Base-by-base conservation (phyloP, 1,139 yeast species). In the Yamadazyma mexicana region DNA sequence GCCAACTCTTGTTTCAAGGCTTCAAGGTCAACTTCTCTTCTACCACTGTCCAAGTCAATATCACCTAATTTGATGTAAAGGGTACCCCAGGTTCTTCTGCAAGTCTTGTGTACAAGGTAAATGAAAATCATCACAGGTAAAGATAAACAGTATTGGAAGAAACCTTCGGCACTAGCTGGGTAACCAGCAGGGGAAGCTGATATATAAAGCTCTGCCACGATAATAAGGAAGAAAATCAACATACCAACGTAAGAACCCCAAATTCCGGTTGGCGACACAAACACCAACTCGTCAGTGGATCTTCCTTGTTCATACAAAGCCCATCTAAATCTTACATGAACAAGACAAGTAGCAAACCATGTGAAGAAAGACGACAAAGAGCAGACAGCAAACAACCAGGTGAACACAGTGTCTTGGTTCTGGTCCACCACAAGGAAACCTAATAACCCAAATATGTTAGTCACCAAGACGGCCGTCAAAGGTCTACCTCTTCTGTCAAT, bases 301-400 rank as follows among this genome's bases (percentile, higher is more conserved):
- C 75, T 58, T 11, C 66, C 66, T 51, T 64, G 62, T 14, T 51
- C 58, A 26, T 45, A 36, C 40, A 68, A 56, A 3, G 75, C 75
- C 50, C 54, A 53, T 51, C 75, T 62, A 56, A 66, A 68, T 47
- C 74, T 55, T 14, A 68, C 51, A 45, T 69, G 74, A 25, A 67
- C 56, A 36, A 64, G 55, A 39, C 72, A 69, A 42, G 69, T 64
- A 17, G 66, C 56, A 31, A 58, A 58, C 76, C 87, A 69, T 40
- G 77, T 69, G 62, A 76, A 81, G 63, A 82, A 59, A 44, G 83
- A 61, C 40, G 79, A 69, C 57, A 82, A 75, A 6, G 86, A 82
- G 40, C 87, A 83, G 26, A 84, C 58, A 20, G 86, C 77, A 51
- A 81, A 77, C 44, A 82, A 67, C 88, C 88, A 82, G 11, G 75